phyloP scores from a whole-genome alignment of 306 rosid species.

The Cyamopsis tetragonoloba region DNA sequence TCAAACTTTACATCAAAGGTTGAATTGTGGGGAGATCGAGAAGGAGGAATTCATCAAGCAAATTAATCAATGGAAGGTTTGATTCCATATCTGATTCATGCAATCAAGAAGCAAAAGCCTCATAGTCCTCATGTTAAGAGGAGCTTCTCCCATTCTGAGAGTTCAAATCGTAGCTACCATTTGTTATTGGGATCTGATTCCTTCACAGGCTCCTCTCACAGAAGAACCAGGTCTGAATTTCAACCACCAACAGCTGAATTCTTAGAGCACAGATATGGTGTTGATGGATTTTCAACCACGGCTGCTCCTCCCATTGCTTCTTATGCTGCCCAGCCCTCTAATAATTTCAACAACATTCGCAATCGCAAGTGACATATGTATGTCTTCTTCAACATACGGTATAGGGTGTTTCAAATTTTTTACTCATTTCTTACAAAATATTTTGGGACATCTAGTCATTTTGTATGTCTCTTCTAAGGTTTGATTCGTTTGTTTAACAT shows the following conservation, averaged over 20 bases:
- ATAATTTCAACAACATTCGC: constrained; percentile 17
- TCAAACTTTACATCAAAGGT: not conserved
- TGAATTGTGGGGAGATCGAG: not conserved
- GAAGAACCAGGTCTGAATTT: constrained; percentile 62
- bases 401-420: not conserved
- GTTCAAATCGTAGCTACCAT: constrained; percentile 72
- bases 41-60: constrained; percentile 3
- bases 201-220: constrained; percentile 59
- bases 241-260: constrained; percentile 40
- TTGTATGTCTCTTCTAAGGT: not conserved
- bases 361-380: constrained; percentile 21
- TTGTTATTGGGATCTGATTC: constrained; percentile 37
- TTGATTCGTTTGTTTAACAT: constrained; percentile 28
- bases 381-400: constrained; percentile 1
- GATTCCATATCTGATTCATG: constrained; percentile 75
- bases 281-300: constrained; percentile 11
- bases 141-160: constrained; percentile 47
- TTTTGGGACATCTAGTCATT: not conserved
- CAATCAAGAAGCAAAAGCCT: constrained; percentile 58
- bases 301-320: not conserved
- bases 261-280: constrained; percentile 29
- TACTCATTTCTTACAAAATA: not conserved
- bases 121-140: constrained; percentile 26
- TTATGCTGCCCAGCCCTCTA: constrained; percentile 14
- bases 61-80: constrained; percentile 62